Percentiles rank a stretch among this genome's conserved stretches.
phyloP scores from a whole-genome alignment of 2,329 filamentous ascomycete species.

The Fusarium incarnatum region DNA sequence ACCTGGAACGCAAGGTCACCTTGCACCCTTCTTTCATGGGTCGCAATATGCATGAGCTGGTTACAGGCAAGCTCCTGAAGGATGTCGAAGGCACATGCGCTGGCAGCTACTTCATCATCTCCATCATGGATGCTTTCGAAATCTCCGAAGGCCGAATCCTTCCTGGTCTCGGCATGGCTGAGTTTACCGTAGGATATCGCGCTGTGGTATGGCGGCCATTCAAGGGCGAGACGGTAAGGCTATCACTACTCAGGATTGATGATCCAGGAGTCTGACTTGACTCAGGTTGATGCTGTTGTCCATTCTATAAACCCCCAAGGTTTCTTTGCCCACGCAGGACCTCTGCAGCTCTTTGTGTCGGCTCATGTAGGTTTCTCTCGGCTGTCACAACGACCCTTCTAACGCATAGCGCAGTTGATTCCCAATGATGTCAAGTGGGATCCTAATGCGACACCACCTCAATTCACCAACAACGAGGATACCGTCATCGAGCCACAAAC shows the following conservation, averaged over 20 bases:
- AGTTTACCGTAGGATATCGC: slow-evolving; percentile 94
- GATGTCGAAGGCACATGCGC: slow-evolving; percentile 97
- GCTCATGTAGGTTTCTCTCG: slow-evolving; percentile 73
- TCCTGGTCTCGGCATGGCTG: slow-evolving; percentile 89
- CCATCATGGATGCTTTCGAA: slow-evolving; percentile 95
- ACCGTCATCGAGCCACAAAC: slow-evolving; percentile 94
- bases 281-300: slow-evolving; percentile 91
- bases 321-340: slow-evolving; percentile 88
- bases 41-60: slow-evolving; percentile 89
- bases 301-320: slow-evolving; percentile 90
- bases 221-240: slow-evolving; percentile 92
- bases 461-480: slow-evolving; percentile 95
- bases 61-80: slow-evolving; percentile 87
- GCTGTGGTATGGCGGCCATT: slow-evolving; percentile 98
- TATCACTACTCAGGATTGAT: slow-evolving; percentile 27
- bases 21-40: slow-evolving; percentile 98
- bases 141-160: slow-evolving; percentile 94
- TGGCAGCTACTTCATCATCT: slow-evolving; percentile 96
- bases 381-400: slow-evolving; percentile 10
- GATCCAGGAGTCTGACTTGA: slow-evolving; percentile 49
- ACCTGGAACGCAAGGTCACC: slow-evolving; percentile 93
- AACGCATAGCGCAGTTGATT: slow-evolving; percentile 73
- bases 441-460: slow-evolving; percentile 93
- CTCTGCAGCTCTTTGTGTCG: slow-evolving; percentile 82
- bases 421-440: slow-evolving; percentile 94